Conservation (phyloP, 2,329 filamentous ascomycete species). For the Fusarium temperatum region DNA sequence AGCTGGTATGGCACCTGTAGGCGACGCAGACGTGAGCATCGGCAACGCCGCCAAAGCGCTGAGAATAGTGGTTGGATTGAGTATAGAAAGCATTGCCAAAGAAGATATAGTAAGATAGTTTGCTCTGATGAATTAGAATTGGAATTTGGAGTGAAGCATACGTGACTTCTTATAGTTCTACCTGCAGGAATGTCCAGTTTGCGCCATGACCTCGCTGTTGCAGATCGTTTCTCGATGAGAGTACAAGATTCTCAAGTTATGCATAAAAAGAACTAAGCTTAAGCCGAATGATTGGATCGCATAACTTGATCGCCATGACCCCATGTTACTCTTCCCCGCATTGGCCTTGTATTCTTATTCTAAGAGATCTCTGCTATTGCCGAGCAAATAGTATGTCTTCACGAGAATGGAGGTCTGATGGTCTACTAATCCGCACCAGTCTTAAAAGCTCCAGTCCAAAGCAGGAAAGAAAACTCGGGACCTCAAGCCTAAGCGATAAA, state of each 20-base stretch:
- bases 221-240: neutral
- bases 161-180: neutral
- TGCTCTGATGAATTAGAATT: neutral
- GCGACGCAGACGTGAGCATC: neutral
- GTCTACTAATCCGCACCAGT: neutral
- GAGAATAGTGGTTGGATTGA: neutral
- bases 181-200: neutral
- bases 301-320: neutral
- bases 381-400: neutral
- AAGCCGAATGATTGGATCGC: neutral
- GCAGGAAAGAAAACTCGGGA: too few species aligned
- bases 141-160: too few species aligned
- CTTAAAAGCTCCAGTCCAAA: too few species aligned
- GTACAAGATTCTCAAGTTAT: neutral
- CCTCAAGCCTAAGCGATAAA: too few species aligned
- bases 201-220: neutral
- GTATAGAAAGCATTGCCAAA: neutral
- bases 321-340: neutral
- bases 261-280: neutral
- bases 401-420: neutral
- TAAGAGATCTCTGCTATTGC: neutral
- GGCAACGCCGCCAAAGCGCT: neutral
- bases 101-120: accelerated
- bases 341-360: too few species aligned
- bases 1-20: accelerated